A percentile compares a stretch with the other conserved stretches of the same genome.
Conservation (phyloP, 345 rosid species). For the Melastoma malabathricum region DNA sequence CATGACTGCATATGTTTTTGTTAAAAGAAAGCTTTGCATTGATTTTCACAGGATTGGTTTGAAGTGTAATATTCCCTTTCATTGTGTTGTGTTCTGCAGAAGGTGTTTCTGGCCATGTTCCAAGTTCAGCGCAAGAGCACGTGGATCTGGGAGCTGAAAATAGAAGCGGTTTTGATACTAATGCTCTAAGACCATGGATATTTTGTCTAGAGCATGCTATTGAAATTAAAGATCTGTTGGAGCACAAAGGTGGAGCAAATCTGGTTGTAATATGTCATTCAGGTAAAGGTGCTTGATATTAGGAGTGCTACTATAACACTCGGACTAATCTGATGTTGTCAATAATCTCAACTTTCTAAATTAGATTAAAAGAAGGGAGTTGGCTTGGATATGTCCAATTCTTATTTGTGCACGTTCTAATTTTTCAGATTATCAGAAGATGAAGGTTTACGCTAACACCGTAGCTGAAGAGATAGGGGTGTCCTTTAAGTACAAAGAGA, state of each 20-base stretch:
- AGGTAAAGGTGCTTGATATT: slow-evolving; percentile 30
- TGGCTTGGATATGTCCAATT: too few species aligned
- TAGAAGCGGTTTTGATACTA: slow-evolving; percentile 35
- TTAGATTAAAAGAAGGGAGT: too few species aligned
- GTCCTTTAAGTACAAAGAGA: slow-evolving; percentile 52
- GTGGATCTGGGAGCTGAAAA: slow-evolving; percentile 12
- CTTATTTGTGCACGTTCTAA: slow-evolving; percentile 9
- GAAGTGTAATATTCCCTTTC: slow-evolving; percentile 1
- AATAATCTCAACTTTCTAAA: too few species aligned
- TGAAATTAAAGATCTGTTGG: slow-evolving; percentile 61
- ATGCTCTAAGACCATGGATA: slow-evolving; percentile 61
- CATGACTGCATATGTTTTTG: too few species aligned
- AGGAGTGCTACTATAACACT: too few species aligned
- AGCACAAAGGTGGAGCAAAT: slow-evolving; percentile 68
- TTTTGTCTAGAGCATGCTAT: slow-evolving; percentile 92
- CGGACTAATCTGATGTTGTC: too few species aligned
- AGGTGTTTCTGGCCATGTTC: slow-evolving; percentile 7
- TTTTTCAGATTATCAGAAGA: slow-evolving; percentile 76
- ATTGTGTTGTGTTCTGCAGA: slow-evolving; percentile 5
- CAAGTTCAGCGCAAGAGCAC: slow-evolving; percentile 17
- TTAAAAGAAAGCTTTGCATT: too few species aligned
- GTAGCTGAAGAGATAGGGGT: slow-evolving; percentile 59
- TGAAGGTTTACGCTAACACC: slow-evolving; percentile 69
- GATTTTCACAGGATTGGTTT: background rate
- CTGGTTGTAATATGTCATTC: slow-evolving; percentile 85